Percentiles rank a stretch among this genome's conserved stretches.
Conservation (phyloP, 106 monocot genomes). For the Platanthera guangdongensis region DNA sequence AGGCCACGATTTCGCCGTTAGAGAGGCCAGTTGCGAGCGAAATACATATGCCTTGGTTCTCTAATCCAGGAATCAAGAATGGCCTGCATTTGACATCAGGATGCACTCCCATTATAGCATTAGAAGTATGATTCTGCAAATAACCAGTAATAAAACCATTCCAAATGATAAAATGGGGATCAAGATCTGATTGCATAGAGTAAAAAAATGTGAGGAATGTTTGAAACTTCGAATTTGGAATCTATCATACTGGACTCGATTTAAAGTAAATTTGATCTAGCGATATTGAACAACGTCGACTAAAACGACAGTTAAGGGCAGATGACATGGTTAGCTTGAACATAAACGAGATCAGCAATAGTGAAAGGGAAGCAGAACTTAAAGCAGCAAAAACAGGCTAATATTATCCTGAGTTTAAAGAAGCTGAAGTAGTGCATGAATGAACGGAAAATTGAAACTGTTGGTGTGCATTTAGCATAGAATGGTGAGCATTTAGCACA, state of each 20-base stretch:
- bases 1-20: conserved; percentile 51
- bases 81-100: conserved; percentile 37
- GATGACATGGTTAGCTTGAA: background rate
- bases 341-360: background rate
- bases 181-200: background rate
- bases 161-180: background rate
- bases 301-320: background rate
- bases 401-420: background rate
- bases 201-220: background rate
- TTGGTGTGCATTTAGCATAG: too few species aligned
- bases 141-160: background rate
- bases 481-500: too few species aligned
- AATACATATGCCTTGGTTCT: conserved; percentile 64
- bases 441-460: too few species aligned
- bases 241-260: background rate
- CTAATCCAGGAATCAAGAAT: conserved; percentile 44
- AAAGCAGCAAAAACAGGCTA: background rate
- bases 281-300: background rate
- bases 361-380: background rate
- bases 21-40: conserved; percentile 60
- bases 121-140: background rate
- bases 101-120: background rate
- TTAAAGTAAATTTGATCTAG: background rate
- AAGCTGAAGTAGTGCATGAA: background rate
- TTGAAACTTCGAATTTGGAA: background rate